These are phyloP conservation scores for Debaryomyces psychrophilus DNA, from an alignment of 1,139 yeast species.

Conservation along the genomic window DNA sequence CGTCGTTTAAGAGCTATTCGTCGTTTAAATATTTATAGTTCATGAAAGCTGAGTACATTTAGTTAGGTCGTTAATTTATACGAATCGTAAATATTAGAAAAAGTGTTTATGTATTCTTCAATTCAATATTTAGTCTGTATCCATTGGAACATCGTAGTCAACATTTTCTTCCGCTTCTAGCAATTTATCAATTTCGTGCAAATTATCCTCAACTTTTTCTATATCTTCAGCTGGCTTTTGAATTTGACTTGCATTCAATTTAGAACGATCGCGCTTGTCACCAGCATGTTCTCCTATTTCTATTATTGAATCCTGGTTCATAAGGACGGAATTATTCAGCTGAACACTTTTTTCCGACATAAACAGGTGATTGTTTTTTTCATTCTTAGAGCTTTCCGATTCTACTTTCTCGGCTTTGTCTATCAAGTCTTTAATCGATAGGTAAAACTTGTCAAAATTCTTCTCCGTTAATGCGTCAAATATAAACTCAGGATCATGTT, in stretches of 20 bases:
- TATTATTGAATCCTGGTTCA: slow-evolving; percentile 7
- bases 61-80: not conserved
- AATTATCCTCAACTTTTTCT: slow-evolving; percentile 22
- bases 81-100: not conserved
- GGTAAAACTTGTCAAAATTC: slow-evolving; percentile 50
- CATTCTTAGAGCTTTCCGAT: slow-evolving; percentile 15
- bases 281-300: slow-evolving; percentile 10
- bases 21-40: slow-evolving; percentile 1
- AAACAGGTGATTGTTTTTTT: slow-evolving; percentile 17
- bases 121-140: not conserved
- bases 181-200: slow-evolving; percentile 39
- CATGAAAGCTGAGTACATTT: not conserved
- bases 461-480: slow-evolving; percentile 51
- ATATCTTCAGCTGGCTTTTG: slow-evolving; percentile 10
- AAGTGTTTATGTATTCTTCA: not conserved
- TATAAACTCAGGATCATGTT: slow-evolving; percentile 31
- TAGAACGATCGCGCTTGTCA: slow-evolving; percentile 10
- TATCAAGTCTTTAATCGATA: slow-evolving; percentile 29
- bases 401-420: slow-evolving; percentile 32
- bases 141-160: slow-evolving; percentile 38
- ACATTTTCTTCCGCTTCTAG: slow-evolving; percentile 47
- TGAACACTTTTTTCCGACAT: slow-evolving; percentile 20
- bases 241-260: not conserved
- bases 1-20: slow-evolving; percentile 13
- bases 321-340: slow-evolving; percentile 3